Base-by-base conservation (phyloP, 2,329 filamentous ascomycete genomes). In the Apiospora koreana region DNA sequence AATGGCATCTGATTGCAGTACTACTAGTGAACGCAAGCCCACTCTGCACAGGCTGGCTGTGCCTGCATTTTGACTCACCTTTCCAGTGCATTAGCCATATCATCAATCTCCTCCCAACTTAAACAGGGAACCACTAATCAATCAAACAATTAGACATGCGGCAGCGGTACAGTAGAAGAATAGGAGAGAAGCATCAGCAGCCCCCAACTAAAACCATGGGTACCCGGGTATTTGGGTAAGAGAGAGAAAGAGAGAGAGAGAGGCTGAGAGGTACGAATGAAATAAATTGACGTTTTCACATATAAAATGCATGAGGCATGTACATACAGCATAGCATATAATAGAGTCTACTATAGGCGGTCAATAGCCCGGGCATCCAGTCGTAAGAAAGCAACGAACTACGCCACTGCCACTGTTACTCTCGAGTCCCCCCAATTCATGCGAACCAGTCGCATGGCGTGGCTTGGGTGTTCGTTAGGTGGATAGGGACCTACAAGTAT, bases 41-140 rank as follows among this genome's bases (percentile, higher is more conserved):
- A 62, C 54, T n/a, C 31, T 38, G 8, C 54, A 35, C 41, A 62
- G 31, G 9, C 10, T 28, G 31, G 9, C 10, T 28, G 54, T 62
- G 28, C 31, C 54, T 62, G 54, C 54, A 62, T 62, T 62, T 58
- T 21, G 50, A 58, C 50, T 58, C 50, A 58, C 50, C 50, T 25
- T 8, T 21, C 28, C 16, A 8, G 16, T 35, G 50, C 50, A 58
- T 58, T 58, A 58, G 50, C 50, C 50, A 58, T 58, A n/a, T 10
- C 50, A 21, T 31, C 25, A 21, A 31, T 54, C 48, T 31, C 50
- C 50, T 43, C 50, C n/a, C 28, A 58, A 58, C 50, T 35, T 28
- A 58, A 35, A 58, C 28, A 58, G 16, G 28, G 31, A 35, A 23
- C 48, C 50, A 58, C 50, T 58, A 18, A 31, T 35, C 31, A 58